These are phyloP conservation scores for Neurospora crassa DNA, from an alignment of 2,329 filamentous ascomycete genomes.

Conservation along the genomic window DNA sequence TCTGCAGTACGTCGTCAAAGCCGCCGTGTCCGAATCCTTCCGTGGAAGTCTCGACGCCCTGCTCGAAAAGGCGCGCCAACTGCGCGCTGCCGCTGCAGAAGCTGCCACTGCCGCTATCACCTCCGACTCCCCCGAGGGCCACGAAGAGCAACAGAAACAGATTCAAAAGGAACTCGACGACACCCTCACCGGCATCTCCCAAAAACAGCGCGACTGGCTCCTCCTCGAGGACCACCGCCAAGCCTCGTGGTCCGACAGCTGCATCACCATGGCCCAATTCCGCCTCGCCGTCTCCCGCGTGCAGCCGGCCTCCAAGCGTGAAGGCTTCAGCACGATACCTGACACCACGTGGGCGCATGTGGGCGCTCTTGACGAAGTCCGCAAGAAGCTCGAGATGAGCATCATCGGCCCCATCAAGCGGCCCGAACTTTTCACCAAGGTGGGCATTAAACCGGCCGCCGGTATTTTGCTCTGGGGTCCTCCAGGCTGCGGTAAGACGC, in stretches of 20 bases:
- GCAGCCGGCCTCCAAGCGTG: constrained; percentile 73
- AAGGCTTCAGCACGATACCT: constrained; percentile 91
- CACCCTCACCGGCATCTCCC: constrained; percentile 6
- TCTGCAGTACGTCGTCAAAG: constrained; percentile 53
- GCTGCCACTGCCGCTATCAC: neutral
- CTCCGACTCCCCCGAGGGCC: neutral
- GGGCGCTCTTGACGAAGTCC: constrained; percentile 70
- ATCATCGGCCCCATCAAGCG: constrained; percentile 85
- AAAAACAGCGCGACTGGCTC: constrained; percentile 17
- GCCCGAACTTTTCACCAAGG: constrained; percentile 64
- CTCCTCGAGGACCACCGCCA: constrained; percentile 18
- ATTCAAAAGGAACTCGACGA: constrained; percentile 2
- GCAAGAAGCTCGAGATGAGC: constrained; percentile 70
- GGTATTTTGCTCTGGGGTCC: constrained; percentile 95
- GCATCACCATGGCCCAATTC: constrained; percentile 53
- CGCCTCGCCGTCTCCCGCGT: constrained; percentile 63
- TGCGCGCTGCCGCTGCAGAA: neutral
- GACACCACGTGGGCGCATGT: constrained; percentile 91
- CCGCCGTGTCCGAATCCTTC: constrained; percentile 30
- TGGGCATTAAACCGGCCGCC: constrained; percentile 72
- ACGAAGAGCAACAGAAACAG: neutral
- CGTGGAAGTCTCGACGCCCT: constrained; percentile 21
- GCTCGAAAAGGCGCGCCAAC: constrained; percentile 12
- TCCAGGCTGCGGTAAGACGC: constrained; percentile 91
- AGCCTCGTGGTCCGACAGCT: constrained; percentile 15